Evolutionary conservation across 257 asterid species (phyloP), one percentile per base, ranked within the genome.

Genomic region (Gardenia jasminoides): DNA sequence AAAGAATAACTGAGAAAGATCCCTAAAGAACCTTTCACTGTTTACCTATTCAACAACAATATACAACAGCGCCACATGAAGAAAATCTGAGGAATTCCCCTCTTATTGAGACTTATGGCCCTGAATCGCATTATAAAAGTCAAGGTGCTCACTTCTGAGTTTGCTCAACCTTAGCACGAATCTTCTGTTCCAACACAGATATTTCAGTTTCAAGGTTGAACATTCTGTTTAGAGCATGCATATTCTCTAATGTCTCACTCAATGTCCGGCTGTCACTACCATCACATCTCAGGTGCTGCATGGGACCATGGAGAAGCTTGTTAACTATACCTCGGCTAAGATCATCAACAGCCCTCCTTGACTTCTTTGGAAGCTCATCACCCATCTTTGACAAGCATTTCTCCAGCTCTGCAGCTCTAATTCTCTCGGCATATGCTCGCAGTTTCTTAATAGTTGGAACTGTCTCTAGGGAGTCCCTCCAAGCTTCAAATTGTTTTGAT

Each of bases 231-330:
- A 94, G 92, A 62, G 98, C 97, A 64, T 94, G 96, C 97, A 94
- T 92, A 79, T 94, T 94, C 91, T 94, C 98, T n/a, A 94, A 94
- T 6, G 97, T 95, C 86, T 95, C 99, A 26, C 89, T 90, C 87
- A 95, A 82, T 47, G 97, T 92, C 74, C 99, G 88, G 82, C 91
- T 90, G 68, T 95, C 99, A 67, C 93, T 95, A 79, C 98, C 99
- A 78, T 93, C 99, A 78, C 99, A 93, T 84, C 99, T 90, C 64
- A 95, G 82, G 79, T 95, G 99, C 86, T 95, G 98, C 99, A 95
- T 95, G 1, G 99, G 99, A 28, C 99, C 99, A 68, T 93, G 98
- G 72, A 95, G 93, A 68, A 95, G 90, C 87, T 93, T 95, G 90
- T 95, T 95, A 30, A 93, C 93, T 4, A 95, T 92, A 46, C 98